phyloP scores from a whole-genome alignment of 768 basidiomycete species.

The Tricholoma sp. region DNA sequence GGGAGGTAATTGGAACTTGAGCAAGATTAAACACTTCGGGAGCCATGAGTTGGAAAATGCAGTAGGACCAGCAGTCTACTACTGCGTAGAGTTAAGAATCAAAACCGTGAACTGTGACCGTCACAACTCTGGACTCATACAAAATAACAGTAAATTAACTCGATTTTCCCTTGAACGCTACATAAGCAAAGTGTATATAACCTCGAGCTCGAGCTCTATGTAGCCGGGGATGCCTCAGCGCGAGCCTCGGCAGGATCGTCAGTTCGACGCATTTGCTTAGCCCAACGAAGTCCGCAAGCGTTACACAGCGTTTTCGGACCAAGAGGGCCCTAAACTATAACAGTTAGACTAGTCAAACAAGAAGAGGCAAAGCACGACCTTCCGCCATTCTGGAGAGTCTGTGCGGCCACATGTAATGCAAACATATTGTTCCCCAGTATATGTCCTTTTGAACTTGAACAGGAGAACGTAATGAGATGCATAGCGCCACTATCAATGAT shows the following conservation, averaged over 20 bases:
- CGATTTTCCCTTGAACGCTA: no score
- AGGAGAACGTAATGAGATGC: neutral
- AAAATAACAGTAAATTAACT: no score
- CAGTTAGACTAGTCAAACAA: conserved; percentile 1
- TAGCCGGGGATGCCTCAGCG: neutral
- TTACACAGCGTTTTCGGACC: conserved; percentile 99
- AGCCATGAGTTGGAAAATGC: conserved; percentile 35
- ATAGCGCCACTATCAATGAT: neutral
- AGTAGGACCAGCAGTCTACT: conserved; percentile 89
- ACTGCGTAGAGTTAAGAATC: conserved; percentile 32
- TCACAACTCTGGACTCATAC: neutral
- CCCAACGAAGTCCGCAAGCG: conserved; percentile 93
- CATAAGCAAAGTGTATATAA: no score
- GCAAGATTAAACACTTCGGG: conserved; percentile 76
- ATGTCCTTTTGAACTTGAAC: conserved; percentile 41
- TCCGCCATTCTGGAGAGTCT: conserved; percentile 97
- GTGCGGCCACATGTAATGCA: conserved; percentile 93
- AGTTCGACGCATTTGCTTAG: conserved; percentile 53
- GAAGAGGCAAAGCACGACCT: conserved; percentile 36
- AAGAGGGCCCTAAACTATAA: conserved; percentile 62
- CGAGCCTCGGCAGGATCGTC: conserved; percentile 28
- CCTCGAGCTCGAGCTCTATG: neutral
- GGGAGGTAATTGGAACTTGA: conserved; percentile 82
- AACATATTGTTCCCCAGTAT: conserved; percentile 65
- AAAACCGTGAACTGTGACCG: neutral